Base-by-base conservation (phyloP, 108 stramenopile species). In the Nannochloropsis gaditana region DNA sequence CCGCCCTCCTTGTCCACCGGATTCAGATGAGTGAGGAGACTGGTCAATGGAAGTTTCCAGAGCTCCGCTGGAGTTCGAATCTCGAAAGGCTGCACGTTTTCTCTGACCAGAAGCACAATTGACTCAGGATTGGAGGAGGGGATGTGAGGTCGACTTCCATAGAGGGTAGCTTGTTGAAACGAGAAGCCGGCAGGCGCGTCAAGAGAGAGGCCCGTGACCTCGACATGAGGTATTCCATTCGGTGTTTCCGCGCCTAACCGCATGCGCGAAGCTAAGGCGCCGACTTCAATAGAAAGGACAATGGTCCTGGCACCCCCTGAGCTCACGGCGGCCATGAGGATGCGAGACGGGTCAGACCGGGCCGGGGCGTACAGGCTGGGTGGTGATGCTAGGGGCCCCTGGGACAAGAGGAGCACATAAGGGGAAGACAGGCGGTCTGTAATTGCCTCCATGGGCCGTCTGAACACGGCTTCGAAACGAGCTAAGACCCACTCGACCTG, bases 111-210 rank as follows among this genome's bases (percentile, higher is more conserved):
- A 0, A 73, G 59, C 19, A 73, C 59, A n/a, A 73, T 1, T n/a
- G 59, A 73, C n/a, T 73, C 59, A n/a, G 59, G 59, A 73, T 73
- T 73, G 59, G 59, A 73, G 4, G 59, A 73, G 6, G 59, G 59
- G n/a, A 73, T 15, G n/a, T n/a, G 59, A n/a, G 59, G 59, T n/a
- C 15, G 59, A 15, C 59, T n/a, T 73, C 59, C 59, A 0, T 73
- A 73, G 59, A 73, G 6, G 59, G 59, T 2, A n/a, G 59, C 59
- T 73, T 73, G 59, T 73, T 73, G 59, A n/a, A 73, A 73, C 4
- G n/a, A n/a, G 8, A 15, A n/a, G 59, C n/a, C 59, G 8, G 59
- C 19, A 15, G 59, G 59, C 19, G 59, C 4, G 59, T 15, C 15
- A 6, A 73, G 59, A n/a, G 1, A 73, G 59, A 73, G 59, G 15